phyloP scores from a whole-genome alignment of 2,329 filamentous ascomycete species.

The Fusarium sp. region DNA sequence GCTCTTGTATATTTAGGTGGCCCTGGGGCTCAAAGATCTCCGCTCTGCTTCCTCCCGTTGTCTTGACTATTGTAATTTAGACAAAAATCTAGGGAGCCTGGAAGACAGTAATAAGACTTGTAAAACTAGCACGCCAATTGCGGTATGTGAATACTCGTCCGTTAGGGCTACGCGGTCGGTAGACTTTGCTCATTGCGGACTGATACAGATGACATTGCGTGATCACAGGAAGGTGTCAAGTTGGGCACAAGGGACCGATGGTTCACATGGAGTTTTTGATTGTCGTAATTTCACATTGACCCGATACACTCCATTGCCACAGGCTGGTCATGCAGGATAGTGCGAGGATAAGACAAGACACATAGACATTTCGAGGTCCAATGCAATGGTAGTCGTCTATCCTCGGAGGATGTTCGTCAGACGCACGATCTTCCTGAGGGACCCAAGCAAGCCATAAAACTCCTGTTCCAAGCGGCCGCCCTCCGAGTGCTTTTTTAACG shows the following conservation, averaged over 20 bases:
- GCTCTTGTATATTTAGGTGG: slow-evolving; percentile 54
- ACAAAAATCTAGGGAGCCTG: slow-evolving; percentile 36
- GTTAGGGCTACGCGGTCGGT: background rate
- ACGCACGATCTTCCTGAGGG: slow-evolving; percentile 55
- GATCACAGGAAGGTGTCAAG: background rate
- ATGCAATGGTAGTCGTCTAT: slow-evolving; percentile 59
- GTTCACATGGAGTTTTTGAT: slow-evolving; percentile 28
- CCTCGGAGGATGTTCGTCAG: slow-evolving; percentile 56
- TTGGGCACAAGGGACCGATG: background rate
- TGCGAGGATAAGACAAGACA: slow-evolving; percentile 26
- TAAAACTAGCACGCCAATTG: slow-evolving; percentile 36
- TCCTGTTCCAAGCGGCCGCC: slow-evolving; percentile 59
- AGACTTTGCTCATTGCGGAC: background rate
- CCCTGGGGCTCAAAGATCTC: slow-evolving; percentile 52
- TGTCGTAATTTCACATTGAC: slow-evolving; percentile 36
- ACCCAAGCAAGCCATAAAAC: slow-evolving; percentile 60
- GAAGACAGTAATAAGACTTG: slow-evolving; percentile 48
- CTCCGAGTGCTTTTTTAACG: slow-evolving; percentile 53
- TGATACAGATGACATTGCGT: background rate
- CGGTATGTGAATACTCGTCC: background rate
- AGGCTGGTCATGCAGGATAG: slow-evolving; percentile 22
- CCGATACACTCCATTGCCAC: slow-evolving; percentile 24
- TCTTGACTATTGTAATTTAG: slow-evolving; percentile 53
- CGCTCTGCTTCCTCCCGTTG: slow-evolving; percentile 55
- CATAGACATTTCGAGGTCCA: slow-evolving; percentile 47